Percentiles rank a stretch among this genome's conserved stretches.
Evolutionary conservation across 2,329 filamentous ascomycete species (phyloP).

Genomic region (Aureobasidium subglaciale): DNA sequence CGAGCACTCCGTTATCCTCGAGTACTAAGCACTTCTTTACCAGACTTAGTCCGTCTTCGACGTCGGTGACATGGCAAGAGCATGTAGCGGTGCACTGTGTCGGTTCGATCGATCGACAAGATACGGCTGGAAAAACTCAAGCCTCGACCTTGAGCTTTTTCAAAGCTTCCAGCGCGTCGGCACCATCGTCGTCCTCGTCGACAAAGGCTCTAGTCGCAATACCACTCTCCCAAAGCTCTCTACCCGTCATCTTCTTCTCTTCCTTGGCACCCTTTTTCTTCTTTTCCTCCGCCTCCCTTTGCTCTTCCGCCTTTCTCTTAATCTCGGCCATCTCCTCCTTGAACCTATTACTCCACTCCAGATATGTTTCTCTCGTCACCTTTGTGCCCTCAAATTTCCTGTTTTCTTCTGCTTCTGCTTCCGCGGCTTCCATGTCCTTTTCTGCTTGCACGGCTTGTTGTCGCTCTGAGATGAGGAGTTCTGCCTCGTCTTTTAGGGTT

Average conservation of each 20-base stretch:
- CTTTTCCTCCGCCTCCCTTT: slow-evolving; percentile 65
- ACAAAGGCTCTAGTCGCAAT: slow-evolving; percentile 57
- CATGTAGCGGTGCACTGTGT: too few species aligned
- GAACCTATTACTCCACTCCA: slow-evolving; percentile 75
- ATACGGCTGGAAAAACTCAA: not conserved
- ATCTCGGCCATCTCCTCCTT: slow-evolving; percentile 71
- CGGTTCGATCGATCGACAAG: not conserved
- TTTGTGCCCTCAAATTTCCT: slow-evolving; percentile 88
- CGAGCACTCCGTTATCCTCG: too few species aligned
- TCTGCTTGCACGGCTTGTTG: slow-evolving; percentile 54
- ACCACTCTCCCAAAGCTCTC: slow-evolving; percentile 43
- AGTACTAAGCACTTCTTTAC: too few species aligned
- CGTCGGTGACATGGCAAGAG: too few species aligned
- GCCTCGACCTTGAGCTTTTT: slow-evolving; percentile 61
- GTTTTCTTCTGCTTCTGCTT: slow-evolving; percentile 85
- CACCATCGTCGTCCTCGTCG: slow-evolving; percentile 56
- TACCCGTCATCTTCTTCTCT: slow-evolving; percentile 68
- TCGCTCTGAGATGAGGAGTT: slow-evolving; percentile 71
- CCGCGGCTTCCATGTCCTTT: slow-evolving; percentile 48
- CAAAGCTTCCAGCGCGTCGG: slow-evolving; percentile 53
- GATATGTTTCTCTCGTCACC: slow-evolving; percentile 80
- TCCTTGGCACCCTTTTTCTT: slow-evolving; percentile 47
- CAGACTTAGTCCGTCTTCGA: too few species aligned
- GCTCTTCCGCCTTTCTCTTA: slow-evolving; percentile 47
- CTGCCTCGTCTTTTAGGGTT: slow-evolving; percentile 82